Percentiles rank a stretch among this genome's conserved stretches.
phyloP scores from a whole-genome alignment of 1,284 basidiomycete species.

The Marasmius oreades region DNA sequence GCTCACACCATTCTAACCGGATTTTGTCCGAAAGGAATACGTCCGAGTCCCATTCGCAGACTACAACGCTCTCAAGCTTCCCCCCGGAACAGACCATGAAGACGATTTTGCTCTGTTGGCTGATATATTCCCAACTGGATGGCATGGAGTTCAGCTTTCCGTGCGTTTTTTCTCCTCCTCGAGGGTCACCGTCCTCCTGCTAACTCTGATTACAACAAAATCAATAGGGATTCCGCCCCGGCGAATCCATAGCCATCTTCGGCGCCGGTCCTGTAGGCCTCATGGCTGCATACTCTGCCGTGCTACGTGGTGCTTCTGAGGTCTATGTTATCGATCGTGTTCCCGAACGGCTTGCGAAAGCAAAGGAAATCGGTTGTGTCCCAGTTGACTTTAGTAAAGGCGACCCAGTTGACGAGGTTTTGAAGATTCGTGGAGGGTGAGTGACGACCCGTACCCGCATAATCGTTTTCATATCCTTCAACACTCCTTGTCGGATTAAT shows the following conservation, averaged over 20 bases:
- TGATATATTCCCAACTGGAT: constrained; percentile 54
- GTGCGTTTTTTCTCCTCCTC: constrained; percentile 20
- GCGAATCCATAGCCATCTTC: constrained; percentile 49
- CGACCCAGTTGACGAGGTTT: constrained; percentile 43
- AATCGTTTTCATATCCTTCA: too few species aligned
- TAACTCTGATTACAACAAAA: background rate
- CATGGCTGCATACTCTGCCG: constrained; percentile 53
- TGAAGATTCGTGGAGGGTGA: constrained; percentile 38
- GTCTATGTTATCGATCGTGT: constrained; percentile 55
- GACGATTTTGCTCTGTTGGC: constrained; percentile 53
- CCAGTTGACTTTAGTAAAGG: constrained; percentile 45
- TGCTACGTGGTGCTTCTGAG: constrained; percentile 45
- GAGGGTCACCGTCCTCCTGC: too few species aligned
- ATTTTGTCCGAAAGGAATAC: too few species aligned
- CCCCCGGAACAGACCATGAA: constrained; percentile 48
- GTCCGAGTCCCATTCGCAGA: constrained; percentile 51
- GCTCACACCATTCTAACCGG: too few species aligned
- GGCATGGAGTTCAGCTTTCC: constrained; percentile 50
- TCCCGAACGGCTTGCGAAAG: constrained; percentile 45
- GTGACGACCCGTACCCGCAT: too few species aligned
- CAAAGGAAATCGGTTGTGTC: constrained; percentile 45
- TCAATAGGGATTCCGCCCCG: constrained; percentile 43
- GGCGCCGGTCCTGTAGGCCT: constrained; percentile 48
- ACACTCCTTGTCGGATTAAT: too few species aligned
- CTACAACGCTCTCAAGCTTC: constrained; percentile 49